These are phyloP conservation scores for Podospora pseudocomata DNA, from an alignment of 495 filamentous ascomycete species.

Conservation along the genomic window DNA sequence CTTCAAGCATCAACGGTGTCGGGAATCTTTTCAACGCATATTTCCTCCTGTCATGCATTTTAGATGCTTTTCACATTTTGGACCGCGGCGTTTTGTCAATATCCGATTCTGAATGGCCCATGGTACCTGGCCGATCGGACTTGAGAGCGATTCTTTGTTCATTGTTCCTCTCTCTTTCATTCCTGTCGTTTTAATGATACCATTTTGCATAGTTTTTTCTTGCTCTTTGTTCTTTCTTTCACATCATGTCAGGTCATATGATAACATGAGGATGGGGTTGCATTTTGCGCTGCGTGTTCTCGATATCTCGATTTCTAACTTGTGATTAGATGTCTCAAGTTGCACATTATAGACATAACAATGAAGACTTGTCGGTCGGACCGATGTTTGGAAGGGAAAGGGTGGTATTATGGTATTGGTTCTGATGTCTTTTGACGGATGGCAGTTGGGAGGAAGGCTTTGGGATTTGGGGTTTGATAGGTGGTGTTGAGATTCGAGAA, in stretches of 20 bases:
- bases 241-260: not conserved
- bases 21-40: not conserved
- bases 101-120: not conserved
- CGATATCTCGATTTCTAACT: not conserved
- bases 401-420: not conserved
- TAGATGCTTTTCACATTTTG: not conserved
- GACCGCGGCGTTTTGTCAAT: not conserved
- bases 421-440: not conserved
- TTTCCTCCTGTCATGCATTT: not conserved
- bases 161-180: not conserved
- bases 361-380: not conserved
- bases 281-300: not conserved
- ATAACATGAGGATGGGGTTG: not conserved
- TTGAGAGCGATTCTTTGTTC: not conserved
- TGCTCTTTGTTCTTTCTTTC: not conserved
- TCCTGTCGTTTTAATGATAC: not conserved
- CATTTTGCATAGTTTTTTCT: not conserved
- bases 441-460: not conserved
- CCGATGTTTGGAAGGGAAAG: not conserved
- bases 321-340: not conserved
- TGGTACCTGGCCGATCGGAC: not conserved
- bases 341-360: not conserved
- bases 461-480: not conserved
- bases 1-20: not conserved
- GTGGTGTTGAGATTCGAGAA: not conserved